phyloP scores from a whole-genome alignment of 2,329 filamentous ascomycete genomes.

The Diaporthe caulivora region DNA sequence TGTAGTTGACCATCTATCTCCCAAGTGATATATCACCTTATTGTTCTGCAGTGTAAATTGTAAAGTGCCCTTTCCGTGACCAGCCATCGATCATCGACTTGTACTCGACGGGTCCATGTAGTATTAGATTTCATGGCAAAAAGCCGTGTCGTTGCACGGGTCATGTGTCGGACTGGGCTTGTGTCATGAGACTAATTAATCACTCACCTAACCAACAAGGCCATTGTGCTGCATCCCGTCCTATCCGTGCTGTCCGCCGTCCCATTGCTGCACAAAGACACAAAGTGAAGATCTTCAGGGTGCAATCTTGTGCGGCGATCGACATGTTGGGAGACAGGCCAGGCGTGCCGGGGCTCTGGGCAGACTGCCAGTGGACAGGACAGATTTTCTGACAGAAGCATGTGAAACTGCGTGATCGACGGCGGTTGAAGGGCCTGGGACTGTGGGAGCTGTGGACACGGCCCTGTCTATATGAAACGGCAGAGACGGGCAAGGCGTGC shows the following conservation, averaged over 20 bases:
- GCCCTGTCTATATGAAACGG: slow-evolving; percentile 33
- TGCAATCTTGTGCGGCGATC: slow-evolving; percentile 25
- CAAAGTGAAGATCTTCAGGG: slow-evolving; percentile 26
- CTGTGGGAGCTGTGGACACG: slow-evolving; percentile 16
- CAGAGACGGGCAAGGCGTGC: neutral
- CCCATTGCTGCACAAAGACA: neutral
- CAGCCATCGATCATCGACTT: neutral
- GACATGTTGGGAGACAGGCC: slow-evolving; percentile 21
- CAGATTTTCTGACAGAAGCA: slow-evolving; percentile 25
- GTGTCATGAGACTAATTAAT: slow-evolving; percentile 8
- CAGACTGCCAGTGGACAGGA: slow-evolving; percentile 7
- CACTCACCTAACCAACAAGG: slow-evolving; percentile 8
- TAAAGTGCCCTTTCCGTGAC: neutral
- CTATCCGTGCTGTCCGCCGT: neutral
- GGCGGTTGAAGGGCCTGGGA: neutral
- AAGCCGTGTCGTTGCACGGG: neutral
- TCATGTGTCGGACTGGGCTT: neutral
- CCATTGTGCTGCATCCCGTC: neutral
- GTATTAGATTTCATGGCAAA: too few species aligned
- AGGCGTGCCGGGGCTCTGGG: neutral
- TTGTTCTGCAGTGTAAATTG: neutral
- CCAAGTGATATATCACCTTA: too few species aligned
- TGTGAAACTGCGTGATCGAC: slow-evolving; percentile 25
- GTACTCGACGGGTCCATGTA: too few species aligned
- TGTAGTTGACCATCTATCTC: neutral